These are phyloP conservation scores for Hippophae gyantsensis DNA, from an alignment of 306 rosid species.

Conservation along the genomic window DNA sequence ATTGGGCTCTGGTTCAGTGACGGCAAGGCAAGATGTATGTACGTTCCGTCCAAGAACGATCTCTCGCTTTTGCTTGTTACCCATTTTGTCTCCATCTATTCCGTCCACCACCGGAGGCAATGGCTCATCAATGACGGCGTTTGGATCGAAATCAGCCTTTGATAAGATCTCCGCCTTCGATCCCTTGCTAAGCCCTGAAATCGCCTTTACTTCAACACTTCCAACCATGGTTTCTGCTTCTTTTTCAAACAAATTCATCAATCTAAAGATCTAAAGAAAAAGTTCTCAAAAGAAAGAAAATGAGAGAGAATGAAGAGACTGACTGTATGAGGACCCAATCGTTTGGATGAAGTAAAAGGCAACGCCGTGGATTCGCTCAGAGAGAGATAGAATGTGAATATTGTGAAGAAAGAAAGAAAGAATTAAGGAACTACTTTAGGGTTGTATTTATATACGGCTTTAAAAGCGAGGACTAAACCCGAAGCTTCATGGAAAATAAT, in stretches of 20 bases:
- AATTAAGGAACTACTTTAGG: neutral
- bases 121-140: slow-evolving; percentile 28
- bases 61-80: slow-evolving; percentile 23
- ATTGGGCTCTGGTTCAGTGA: slow-evolving; percentile 64
- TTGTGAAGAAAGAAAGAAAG: neutral
- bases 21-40: slow-evolving; percentile 50
- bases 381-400: neutral
- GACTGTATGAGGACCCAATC: neutral
- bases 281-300: neutral
- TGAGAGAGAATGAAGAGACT: neutral
- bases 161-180: slow-evolving; percentile 10
- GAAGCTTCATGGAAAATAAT: too few species aligned
- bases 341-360: neutral
- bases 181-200: slow-evolving; percentile 12
- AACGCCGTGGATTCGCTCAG: neutral
- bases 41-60: slow-evolving; percentile 63
- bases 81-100: slow-evolving; percentile 5
- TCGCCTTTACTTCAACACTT: slow-evolving; percentile 2
- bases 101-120: slow-evolving; percentile 23
- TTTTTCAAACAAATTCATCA: neutral
- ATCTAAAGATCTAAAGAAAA: neutral
- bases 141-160: slow-evolving; percentile 23
- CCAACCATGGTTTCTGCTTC: slow-evolving; percentile 16
- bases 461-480: too few species aligned
- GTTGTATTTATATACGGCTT: neutral